Conservation (phyloP, 2,329 filamentous ascomycete species). For the Daldinia eschscholtzii region DNA sequence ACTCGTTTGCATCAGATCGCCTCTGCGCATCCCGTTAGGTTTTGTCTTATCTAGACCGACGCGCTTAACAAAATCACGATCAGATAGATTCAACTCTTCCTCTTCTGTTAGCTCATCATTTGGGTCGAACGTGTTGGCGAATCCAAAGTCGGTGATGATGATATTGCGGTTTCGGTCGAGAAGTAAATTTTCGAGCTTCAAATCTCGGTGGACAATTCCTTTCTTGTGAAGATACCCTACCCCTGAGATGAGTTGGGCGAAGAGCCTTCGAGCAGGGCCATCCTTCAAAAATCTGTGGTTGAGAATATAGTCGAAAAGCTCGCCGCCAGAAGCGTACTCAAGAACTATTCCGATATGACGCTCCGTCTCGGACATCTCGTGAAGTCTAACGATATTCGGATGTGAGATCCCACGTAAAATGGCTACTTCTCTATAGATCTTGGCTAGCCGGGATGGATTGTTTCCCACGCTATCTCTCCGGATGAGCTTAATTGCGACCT, state of each 20-base stretch:
- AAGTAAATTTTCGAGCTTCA: constrained; percentile 95
- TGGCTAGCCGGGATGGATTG: constrained; percentile 90
- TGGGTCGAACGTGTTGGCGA: constrained; percentile 96
- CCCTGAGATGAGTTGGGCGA: constrained; percentile 94
- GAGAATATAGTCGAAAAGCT: constrained; percentile 97
- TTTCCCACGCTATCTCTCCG: constrained; percentile 89
- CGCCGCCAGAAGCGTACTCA: constrained; percentile 96
- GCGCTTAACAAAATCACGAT: constrained; percentile 89
- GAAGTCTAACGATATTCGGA: constrained; percentile 94
- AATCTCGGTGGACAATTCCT: constrained; percentile 95
- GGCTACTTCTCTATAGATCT: constrained; percentile 96
- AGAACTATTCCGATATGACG: constrained; percentile 97
- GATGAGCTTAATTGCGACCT: constrained; percentile 97
- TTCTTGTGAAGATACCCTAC: constrained; percentile 99
- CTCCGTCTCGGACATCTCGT: constrained; percentile 99
- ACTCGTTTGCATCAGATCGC: constrained; percentile 98
- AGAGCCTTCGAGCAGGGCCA: constrained; percentile 87
- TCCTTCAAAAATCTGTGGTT: constrained; percentile 98
- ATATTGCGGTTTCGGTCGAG: constrained; percentile 98
- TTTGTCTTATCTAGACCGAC: constrained; percentile 86
- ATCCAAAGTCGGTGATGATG: constrained; percentile 99
- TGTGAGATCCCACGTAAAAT: constrained; percentile 90
- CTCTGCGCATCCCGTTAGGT: constrained; percentile 80
- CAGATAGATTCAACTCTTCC: constrained; percentile 86
- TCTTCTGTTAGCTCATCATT: constrained; percentile 89